These are phyloP conservation scores for Apiospora malaysiana DNA, from an alignment of 2,329 filamentous ascomycete genomes.

Conservation along the genomic window DNA sequence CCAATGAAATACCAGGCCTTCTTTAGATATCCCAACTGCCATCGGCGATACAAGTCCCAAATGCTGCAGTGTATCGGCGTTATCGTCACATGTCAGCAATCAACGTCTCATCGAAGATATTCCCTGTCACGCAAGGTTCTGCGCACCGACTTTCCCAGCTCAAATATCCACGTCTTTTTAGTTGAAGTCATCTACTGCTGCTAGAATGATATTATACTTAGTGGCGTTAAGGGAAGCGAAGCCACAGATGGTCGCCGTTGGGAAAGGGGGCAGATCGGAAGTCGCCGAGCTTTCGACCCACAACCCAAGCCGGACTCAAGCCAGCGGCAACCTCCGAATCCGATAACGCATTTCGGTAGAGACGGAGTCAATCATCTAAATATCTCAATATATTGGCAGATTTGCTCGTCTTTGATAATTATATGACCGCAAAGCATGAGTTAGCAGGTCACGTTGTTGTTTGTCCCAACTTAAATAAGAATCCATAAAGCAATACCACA, in stretches of 20 bases:
- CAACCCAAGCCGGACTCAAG: not conserved
- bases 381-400: not conserved
- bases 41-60: not conserved
- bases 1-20: not conserved
- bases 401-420: no score
- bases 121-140: no score
- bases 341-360: not conserved
- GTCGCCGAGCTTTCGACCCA: constrained; percentile 4
- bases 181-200: not conserved
- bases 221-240: not conserved
- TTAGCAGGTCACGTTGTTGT: not conserved
- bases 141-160: not conserved
- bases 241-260: not conserved
- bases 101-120: not conserved
- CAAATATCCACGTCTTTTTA: not conserved
- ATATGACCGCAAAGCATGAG: no score
- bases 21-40: not conserved
- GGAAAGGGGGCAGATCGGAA: not conserved
- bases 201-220: not conserved
- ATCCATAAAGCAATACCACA: not conserved
- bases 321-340: not conserved
- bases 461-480: not conserved
- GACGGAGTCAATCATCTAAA: not conserved
- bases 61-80: not conserved
- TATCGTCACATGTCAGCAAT: not conserved